Percentiles rank a stretch among this genome's conserved stretches.
These are phyloP conservation scores for Stereum hirsutum DNA, from an alignment of 1,284 basidiomycete genomes.

Conservation along the genomic window DNA sequence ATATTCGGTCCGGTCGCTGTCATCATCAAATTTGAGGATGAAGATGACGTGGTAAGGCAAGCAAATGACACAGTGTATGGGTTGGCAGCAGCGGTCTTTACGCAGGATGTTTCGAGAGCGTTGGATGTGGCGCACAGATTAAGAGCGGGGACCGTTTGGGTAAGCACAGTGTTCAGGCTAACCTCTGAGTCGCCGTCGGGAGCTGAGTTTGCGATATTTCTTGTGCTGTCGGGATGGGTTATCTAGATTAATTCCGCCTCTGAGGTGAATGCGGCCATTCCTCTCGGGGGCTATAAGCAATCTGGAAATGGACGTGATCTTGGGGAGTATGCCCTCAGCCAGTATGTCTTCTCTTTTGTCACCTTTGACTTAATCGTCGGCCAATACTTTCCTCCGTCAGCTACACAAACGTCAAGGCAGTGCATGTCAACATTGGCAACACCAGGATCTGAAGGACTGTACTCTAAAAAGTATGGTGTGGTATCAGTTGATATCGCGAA, in stretches of 20 bases:
- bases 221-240: too few relatives aligned
- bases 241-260: slow-evolving; percentile 79
- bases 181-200: too few relatives aligned
- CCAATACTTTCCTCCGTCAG: too few relatives aligned
- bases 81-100: slow-evolving; percentile 79
- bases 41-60: slow-evolving; percentile 53
- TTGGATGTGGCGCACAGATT: slow-evolving; percentile 69
- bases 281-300: slow-evolving; percentile 89
- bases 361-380: slow-evolving; percentile 9
- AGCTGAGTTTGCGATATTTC: too few relatives aligned
- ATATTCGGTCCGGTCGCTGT: slow-evolving; percentile 85
- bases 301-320: slow-evolving; percentile 80
- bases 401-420: slow-evolving; percentile 80
- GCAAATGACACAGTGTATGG: slow-evolving; percentile 89
- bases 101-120: slow-evolving; percentile 69
- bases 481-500: too few relatives aligned
- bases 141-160: slow-evolving; percentile 79
- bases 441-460: too few relatives aligned
- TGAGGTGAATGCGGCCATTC: slow-evolving; percentile 52
- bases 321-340: slow-evolving; percentile 71
- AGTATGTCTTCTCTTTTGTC: slow-evolving; percentile 32
- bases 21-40: slow-evolving; percentile 64
- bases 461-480: too few relatives aligned
- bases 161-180: too few relatives aligned
- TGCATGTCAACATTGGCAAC: slow-evolving; percentile 74